Base-by-base conservation (phyloP, 208 protist genomes). In the Plasmodiophora brassicae region DNA sequence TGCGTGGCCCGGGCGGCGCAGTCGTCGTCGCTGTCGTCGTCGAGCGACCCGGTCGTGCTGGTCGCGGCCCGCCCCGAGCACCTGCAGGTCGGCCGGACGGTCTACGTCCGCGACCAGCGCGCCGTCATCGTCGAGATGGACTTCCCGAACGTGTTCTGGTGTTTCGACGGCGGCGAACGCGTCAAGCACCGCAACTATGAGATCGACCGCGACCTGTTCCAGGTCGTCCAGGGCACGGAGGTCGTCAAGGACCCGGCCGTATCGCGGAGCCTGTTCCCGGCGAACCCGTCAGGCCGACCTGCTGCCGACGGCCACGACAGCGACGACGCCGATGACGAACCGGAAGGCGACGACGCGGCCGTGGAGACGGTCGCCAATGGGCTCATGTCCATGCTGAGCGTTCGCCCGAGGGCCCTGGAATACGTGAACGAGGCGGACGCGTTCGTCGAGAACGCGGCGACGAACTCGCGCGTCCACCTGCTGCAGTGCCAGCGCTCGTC, bases 71-170 rank as follows among this genome's bases (percentile, higher is more conserved):
- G 20, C 32, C 65, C 65, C 65, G 65, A 78, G 65, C 65, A 78
- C n/a, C 65, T 78, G 32, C 32, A 78, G 65, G n/a, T 32, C 65
- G 65, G 65, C 10, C 5, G 65, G 5, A 78, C 65, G 14, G 41
- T 78, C n/a, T 78, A 78, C 41, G 65, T 78, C n/a, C 65, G 65
- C 5, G 65, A 38, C 5, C 14, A 78, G 41, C 65, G 65, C n/a
- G 65, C 65, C 20, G 32, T n/a, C n/a, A 78, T 78, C 5, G n/a
- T 78, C n/a, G 65, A 78, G 65, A 78, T 78, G 5, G 65, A 78
- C 41, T 78, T 38, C n/a, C 65, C 65, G n/a, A 78, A 78, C 41
- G 41, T 78, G 10, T 78, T 78, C 65, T 78, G 65, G 65, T 78
- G 65, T 78, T 8, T 78, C 20, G 65, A 78, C 41, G n/a, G n/a